A percentile compares a stretch with the other conserved stretches of the same genome.
These are phyloP conservation scores for Hortiboletus campestris DNA, from an alignment of 768 basidiomycete genomes.

Conservation along the genomic window DNA sequence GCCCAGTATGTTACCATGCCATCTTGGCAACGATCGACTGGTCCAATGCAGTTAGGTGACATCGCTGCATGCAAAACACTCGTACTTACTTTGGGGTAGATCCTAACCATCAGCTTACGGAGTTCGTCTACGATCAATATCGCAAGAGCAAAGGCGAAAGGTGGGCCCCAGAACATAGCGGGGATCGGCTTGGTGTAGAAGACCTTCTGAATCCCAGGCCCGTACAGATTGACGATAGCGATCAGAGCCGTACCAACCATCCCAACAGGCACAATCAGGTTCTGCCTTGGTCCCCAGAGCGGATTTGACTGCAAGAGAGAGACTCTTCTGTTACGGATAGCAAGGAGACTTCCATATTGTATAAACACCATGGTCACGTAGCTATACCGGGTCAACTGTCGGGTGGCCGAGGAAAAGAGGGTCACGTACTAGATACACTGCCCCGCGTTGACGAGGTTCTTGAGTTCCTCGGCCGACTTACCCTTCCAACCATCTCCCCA, in stretches of 20 bases:
- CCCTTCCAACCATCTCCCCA: slow-evolving; percentile 39
- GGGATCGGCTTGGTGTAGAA: slow-evolving; percentile 45
- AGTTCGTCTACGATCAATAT: slow-evolving; percentile 44
- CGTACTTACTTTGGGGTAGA: slow-evolving; percentile 40
- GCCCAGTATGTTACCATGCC: slow-evolving; percentile 32
- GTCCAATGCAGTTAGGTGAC: slow-evolving; percentile 5
- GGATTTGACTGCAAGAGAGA: slow-evolving; percentile 44
- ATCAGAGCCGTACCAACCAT: slow-evolving; percentile 44
- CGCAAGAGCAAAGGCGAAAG: slow-evolving; percentile 42
- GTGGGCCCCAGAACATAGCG: slow-evolving; percentile 48
- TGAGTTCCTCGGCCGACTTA: slow-evolving; percentile 30
- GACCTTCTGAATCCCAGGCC: slow-evolving; percentile 41
- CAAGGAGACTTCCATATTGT: slow-evolving; percentile 42
- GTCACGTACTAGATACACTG: slow-evolving; percentile 45
- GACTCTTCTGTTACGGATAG: slow-evolving; percentile 44
- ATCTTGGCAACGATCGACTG: slow-evolving; percentile 39
- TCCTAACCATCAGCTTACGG: slow-evolving; percentile 44
- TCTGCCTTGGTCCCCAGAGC: slow-evolving; percentile 46
- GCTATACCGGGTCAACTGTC: slow-evolving; percentile 20
- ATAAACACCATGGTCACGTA: slow-evolving; percentile 50
- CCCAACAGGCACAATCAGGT: slow-evolving; percentile 36
- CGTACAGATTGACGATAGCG: slow-evolving; percentile 44
- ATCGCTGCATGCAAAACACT: background rate
- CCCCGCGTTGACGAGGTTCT: slow-evolving; percentile 37
- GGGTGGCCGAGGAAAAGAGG: background rate